Evolutionary conservation across 176 grass and related monocot genomes (phyloP), one percentile per base, ranked within the genome.

Genomic region (Hordeum marinum): DNA sequence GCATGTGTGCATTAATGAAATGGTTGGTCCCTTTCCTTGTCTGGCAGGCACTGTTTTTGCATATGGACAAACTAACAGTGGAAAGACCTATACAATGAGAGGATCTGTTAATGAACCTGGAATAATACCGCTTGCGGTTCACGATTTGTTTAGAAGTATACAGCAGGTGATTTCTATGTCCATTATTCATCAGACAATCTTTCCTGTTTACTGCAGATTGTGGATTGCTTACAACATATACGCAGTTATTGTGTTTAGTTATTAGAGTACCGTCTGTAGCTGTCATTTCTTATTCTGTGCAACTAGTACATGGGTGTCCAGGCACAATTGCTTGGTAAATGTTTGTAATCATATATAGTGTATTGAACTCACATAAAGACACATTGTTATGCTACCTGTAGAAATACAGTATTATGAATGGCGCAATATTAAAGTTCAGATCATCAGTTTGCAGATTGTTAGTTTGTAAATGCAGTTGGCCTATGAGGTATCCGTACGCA

Each of bases 21-120:
- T 75, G 61, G 25, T n/a, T 71, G 18, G n/a, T 83, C 21, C 67
- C 14, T 71, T 79, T 82, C 29, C 52, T 54, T 83, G 12, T 82
- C 43, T 76, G 5, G 37, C 29, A 98, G 91, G 96, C 61, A 98
- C 96, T 24, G 96, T 98, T 78, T 98, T 98, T 85, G 96, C 91
- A 34, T 98, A 98, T 89, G 96, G 96, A 54, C 96, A 98, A 92
- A 98, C 93, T 13, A 98, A 92, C 46, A 98, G 96, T 58, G 96
- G 96, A 18, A 98, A 98, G 85, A 98, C 96, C 8, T 85, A 90
- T 82, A 98, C 93, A 23, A 98, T 98, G 96, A 91, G 92, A 82
- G 96, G 96, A 61, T 94, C 87, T 32, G 18, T 21, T 60, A 55
- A 48, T 40, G 96, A 98, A 80, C 91, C 89, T 40, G 93, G 96